Conservation (phyloP, 2,329 filamentous ascomycete species). For the Dendrostoma leiphaemia region DNA sequence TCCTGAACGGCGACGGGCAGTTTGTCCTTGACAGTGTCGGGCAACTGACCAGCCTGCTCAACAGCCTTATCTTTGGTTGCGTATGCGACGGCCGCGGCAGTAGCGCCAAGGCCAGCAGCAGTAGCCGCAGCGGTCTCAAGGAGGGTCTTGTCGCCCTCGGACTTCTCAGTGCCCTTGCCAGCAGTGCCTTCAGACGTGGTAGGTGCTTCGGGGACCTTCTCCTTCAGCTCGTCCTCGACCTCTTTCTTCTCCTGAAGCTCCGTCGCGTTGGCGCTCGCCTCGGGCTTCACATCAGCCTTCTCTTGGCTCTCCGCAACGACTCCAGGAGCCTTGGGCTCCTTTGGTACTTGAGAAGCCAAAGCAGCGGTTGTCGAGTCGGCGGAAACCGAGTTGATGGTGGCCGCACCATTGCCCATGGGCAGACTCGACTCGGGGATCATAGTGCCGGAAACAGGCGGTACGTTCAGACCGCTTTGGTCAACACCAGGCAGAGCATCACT, state of each 20-base stretch:
- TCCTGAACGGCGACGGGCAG: conserved; percentile 50
- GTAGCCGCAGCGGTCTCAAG: conserved; percentile 37
- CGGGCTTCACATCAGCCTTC: conserved; percentile 61
- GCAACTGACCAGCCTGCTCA: conserved; percentile 45
- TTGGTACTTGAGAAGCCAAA: conserved; percentile 66
- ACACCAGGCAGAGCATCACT: conserved; percentile 61
- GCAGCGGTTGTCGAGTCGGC: conserved; percentile 64
- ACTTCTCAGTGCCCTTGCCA: conserved; percentile 52
- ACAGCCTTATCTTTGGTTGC: conserved; percentile 32
- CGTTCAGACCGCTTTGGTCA: conserved; percentile 34
- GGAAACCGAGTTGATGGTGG: conserved; percentile 51
- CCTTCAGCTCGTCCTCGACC: conserved; percentile 68
- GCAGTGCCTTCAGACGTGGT: conserved; percentile 56
- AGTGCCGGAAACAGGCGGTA: conserved; percentile 57
- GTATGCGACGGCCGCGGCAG: conserved; percentile 22
- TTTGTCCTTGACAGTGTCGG: conserved; percentile 51
- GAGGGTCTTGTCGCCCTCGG: conserved; percentile 41
- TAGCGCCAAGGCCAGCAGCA: conserved; percentile 33
- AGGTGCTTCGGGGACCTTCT: conserved; percentile 61
- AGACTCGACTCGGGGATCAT: conserved; percentile 82
- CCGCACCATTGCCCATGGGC: conserved; percentile 53
- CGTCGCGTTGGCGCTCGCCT: conserved; percentile 63
- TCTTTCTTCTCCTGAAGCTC: conserved; percentile 70
- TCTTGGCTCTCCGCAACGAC: conserved; percentile 71
- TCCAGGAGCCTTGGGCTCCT: conserved; percentile 55